These are phyloP conservation scores for Penicillium cataractarum DNA, from an alignment of 495 filamentous ascomycete species.

Conservation along the genomic window DNA sequence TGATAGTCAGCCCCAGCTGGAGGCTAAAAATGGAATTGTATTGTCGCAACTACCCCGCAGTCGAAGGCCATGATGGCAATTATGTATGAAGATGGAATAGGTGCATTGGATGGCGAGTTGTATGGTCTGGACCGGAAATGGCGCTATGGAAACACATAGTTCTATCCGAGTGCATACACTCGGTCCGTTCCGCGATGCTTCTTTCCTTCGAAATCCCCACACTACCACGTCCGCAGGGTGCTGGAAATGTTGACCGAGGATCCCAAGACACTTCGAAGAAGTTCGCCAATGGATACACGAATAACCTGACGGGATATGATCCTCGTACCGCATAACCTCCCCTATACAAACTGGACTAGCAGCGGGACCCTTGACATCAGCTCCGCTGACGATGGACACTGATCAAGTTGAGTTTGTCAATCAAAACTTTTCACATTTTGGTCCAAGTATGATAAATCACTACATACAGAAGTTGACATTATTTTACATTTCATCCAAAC, in stretches of 20 bases:
- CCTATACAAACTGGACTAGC: not conserved
- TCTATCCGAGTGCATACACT: too few relatives aligned
- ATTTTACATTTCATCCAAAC: constrained; percentile 19
- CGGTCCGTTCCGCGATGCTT: not conserved
- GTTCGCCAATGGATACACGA: not conserved
- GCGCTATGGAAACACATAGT: too few relatives aligned
- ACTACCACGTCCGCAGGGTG: not conserved
- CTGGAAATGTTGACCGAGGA: too few relatives aligned
- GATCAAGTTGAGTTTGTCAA: not conserved
- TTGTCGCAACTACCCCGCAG: not conserved
- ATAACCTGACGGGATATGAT: not conserved
- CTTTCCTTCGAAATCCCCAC: too few relatives aligned
- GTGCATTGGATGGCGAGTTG: not conserved
- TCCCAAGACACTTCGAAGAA: not conserved
- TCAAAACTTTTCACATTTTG: not conserved
- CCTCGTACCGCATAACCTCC: too few relatives aligned
- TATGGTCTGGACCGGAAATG: not conserved
- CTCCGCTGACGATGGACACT: not conserved
- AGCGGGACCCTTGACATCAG: too few relatives aligned
- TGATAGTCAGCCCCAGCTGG: not conserved
- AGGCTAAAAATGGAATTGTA: not conserved
- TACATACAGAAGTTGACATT: not conserved
- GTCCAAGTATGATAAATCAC: not conserved
- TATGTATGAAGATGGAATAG: not conserved
- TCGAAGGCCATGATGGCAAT: not conserved